Conservation (phyloP, 106 monocot species). For the Dendrobium officinale region DNA sequence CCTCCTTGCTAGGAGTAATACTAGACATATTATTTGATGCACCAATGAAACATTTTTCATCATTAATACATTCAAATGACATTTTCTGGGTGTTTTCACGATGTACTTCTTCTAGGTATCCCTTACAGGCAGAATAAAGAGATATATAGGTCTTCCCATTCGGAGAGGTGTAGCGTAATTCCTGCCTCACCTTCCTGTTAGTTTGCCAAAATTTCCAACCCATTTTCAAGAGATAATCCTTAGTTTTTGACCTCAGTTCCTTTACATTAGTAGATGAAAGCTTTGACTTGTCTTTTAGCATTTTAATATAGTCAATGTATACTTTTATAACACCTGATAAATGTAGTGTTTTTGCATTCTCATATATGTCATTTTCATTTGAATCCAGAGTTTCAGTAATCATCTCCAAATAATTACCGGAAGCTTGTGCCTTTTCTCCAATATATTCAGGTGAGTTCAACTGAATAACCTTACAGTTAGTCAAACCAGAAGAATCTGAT, state of each 20-base stretch:
- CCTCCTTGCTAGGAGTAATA: neutral
- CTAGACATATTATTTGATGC: neutral
- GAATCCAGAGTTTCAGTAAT: neutral
- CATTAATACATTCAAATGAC: neutral
- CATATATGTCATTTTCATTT: neutral
- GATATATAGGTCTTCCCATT: conserved; percentile 22
- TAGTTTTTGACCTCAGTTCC: conserved; percentile 16
- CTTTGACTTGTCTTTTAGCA: neutral
- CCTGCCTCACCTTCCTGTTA: conserved; percentile 17
- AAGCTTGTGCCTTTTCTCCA: neutral
- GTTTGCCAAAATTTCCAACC: conserved; percentile 36
- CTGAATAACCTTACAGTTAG: neutral
- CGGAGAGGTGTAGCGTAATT: conserved; percentile 34
- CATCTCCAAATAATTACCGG: neutral
- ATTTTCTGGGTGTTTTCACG: neutral
- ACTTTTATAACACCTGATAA: neutral
- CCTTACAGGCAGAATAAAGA: conserved; percentile 37
- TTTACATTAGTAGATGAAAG: conserved; percentile 1
- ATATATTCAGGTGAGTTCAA: neutral
- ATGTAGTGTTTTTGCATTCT: neutral
- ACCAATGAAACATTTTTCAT: neutral
- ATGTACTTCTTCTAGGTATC: conserved; percentile 9
- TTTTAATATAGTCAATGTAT: conserved; percentile 12
- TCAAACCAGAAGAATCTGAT: neutral
- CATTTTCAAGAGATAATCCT: conserved; percentile 19